phyloP scores from a whole-genome alignment of 768 basidiomycete genomes.

The Rubroboletus satanas region DNA sequence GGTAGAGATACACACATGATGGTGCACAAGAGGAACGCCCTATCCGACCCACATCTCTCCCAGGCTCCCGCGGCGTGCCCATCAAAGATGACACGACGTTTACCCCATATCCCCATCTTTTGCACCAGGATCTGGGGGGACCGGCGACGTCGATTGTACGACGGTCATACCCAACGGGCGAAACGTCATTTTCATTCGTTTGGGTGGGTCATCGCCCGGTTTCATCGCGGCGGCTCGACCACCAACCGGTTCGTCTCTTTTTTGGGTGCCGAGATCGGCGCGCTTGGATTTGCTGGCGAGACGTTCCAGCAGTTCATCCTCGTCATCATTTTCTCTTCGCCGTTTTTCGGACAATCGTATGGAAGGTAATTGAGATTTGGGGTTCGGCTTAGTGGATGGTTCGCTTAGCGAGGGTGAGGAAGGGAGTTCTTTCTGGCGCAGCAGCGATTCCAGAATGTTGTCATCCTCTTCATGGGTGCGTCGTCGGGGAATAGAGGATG shows the following conservation, averaged over 20 bases:
- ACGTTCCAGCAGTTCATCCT: conserved; percentile 60
- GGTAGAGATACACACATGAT: conserved; percentile 8
- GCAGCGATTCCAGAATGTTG: conserved; percentile 52
- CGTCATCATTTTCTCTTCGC: conserved; percentile 66
- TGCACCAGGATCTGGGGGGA: conserved; percentile 58
- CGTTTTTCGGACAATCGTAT: conserved; percentile 67
- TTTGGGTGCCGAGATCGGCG: conserved; percentile 46
- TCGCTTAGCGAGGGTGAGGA: conserved; percentile 37
- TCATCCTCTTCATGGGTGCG: conserved; percentile 47
- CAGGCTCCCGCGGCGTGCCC: neutral
- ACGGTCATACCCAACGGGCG: conserved; percentile 34
- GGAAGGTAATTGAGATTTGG: conserved; percentile 35
- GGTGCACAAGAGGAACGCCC: conserved; percentile 1
- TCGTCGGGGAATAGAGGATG: conserved; percentile 45
- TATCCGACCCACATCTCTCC: conserved; percentile 37
- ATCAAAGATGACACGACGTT: conserved; percentile 3
- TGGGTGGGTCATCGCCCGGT: conserved; percentile 43
- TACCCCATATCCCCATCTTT: conserved; percentile 78
- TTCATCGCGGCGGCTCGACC: conserved; percentile 27
- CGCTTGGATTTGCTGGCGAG: conserved; percentile 58
- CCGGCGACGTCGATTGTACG: conserved; percentile 35
- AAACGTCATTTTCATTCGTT: conserved; percentile 75
- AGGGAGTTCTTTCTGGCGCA: conserved; percentile 35
- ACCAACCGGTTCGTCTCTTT: conserved; percentile 30
- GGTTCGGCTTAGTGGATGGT: conserved; percentile 25